Base-by-base conservation (phyloP, 345 rosid species). In the Noccaea caerulescens region DNA sequence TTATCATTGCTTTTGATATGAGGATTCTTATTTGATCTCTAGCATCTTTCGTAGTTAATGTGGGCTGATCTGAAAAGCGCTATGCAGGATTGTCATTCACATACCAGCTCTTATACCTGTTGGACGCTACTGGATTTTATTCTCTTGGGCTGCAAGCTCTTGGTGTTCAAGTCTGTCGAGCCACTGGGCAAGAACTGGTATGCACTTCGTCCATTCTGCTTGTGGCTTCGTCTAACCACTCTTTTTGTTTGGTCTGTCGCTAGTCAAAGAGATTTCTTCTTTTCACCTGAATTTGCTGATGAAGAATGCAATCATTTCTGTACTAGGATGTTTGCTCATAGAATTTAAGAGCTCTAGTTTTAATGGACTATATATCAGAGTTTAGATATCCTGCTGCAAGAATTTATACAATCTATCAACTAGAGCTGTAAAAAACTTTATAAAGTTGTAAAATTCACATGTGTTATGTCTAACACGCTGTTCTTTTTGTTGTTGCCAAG, bases 151-250 rank as follows among this genome's bases (percentile, higher is more conserved):
- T 95, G 69, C 97, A 95, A 80, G 94, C 87, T 44, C 94, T 95
- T 57, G 95, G 96, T 33, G 60, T 95, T 71, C 98, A 95, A 80
- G 98, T 95, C 72, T 90, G 98, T 82, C 93, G 99, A 81, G 99
- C 98, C 47, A 90, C 99, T 38, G 99, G 98, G 43, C 98, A 95
- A 85, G 99, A 95, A 78, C 81, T 95, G 97, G 98, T 89, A 88
- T 57, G 12, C 16, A 20, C 71, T 82, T 69, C 34, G 37, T 56
- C 55, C 27, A 63, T 50, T 51, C 32, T 77, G 14, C 45, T 34
- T 14, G 33, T 23, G 10, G 68, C 54, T 58, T 75, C 25, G 9
- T 34, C 5, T 45, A 6, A 16, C 42, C 56, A 30, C 13, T 53
- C 33, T 58, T 16, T 23, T 34, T 64, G 41, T 27, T 51, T 41